Conservation (phyloP, 345 rosid species). For the Eucalyptus guilfoylei region DNA sequence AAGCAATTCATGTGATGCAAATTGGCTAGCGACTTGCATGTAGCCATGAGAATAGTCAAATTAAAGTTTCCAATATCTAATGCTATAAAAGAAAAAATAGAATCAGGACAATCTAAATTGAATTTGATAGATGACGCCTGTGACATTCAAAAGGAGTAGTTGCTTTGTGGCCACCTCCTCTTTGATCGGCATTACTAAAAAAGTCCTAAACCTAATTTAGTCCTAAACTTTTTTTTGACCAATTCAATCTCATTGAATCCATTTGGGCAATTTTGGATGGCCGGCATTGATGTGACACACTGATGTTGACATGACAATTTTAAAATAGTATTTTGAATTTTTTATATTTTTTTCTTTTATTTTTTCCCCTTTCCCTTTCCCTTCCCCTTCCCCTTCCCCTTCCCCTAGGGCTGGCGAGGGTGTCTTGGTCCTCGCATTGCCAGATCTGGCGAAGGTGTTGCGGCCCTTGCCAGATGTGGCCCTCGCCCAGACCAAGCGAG, state of each 20-base stretch:
- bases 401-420: no score
- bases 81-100: background rate
- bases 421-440: no score
- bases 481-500: rapidly evolving
- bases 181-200: background rate
- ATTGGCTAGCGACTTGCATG: background rate
- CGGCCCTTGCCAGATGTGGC: no score
- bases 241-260: rapidly evolving
- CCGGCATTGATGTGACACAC: rapidly evolving
- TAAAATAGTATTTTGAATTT: no score
- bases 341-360: rapidly evolving
- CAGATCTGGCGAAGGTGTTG: no score
- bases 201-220: no score
- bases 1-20: background rate
- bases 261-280: rapidly evolving
- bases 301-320: no score
- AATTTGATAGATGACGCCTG: background rate
- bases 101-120: background rate
- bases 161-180: background rate
- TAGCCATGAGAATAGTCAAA: background rate
- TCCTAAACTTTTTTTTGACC: no score
- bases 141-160: background rate
- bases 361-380: no score
- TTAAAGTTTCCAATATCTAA: background rate
- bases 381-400: no score